Base-by-base conservation (phyloP, 176 grass and related monocot species). In the Triticum urartu region DNA sequence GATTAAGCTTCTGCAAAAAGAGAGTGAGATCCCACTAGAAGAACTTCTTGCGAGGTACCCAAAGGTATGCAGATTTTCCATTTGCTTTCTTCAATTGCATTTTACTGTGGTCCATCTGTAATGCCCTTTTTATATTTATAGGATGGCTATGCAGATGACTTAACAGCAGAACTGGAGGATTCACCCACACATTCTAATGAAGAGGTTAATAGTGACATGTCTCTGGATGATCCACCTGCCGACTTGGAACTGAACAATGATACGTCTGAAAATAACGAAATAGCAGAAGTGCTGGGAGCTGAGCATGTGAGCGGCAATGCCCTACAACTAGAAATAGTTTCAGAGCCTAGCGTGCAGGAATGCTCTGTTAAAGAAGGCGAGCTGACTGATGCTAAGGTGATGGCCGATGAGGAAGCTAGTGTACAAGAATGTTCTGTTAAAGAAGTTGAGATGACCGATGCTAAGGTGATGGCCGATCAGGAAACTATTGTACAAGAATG, bases 1-100 rank as follows among this genome's bases (percentile, higher is more conserved):
- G 97, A 91, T 99, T 86, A 94, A 91, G 73, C 89, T 93, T 81
- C 87, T 99, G 90, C 94, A 99, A 68, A 92, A 93, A 82, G 97
- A 99, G 89, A 96, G 92, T 7, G 94, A 99, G 80, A 90, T 99
- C 63, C 90, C 97, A 50, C 77, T 99, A 59, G 94, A 96, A 85
- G 97, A 96, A 83, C 88, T 99, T 79, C 86, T 99, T 90, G 90
- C 92, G 40, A 96, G 80, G 82, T 96, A 96, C 88, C 90, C 68
- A 78, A 91, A 99, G 97, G 97, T 99, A 91, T 70, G 81, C 9
- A 36, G 13, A 35, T 61, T 83, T 81, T 83, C 32, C 70, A 50
- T 66, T 82, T 82, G 47, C 20, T 91, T 79, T 62, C 26, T 87
- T 86, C 11, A 25, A 56, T 43, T 67, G 48, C 20, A n/a, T 8